These are phyloP conservation scores for Echria macrotheca DNA, from an alignment of 495 filamentous ascomycete species.

Conservation along the genomic window DNA sequence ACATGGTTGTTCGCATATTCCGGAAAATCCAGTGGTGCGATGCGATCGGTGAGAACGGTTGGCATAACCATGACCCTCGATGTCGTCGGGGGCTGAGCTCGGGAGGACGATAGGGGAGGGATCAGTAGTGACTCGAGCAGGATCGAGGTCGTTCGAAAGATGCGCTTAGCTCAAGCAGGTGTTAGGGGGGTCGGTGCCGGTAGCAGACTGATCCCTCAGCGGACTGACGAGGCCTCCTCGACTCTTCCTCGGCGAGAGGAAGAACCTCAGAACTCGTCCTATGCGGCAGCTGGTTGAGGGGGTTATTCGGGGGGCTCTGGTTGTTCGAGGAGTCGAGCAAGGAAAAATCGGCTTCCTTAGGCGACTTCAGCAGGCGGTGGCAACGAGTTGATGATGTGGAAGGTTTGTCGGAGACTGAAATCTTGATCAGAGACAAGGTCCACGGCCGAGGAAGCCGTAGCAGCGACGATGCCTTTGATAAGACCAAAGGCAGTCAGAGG, in stretches of 20 bases:
- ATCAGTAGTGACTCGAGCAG: constrained; percentile 3
- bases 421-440: constrained; percentile 68
- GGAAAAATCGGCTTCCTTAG: constrained; percentile 40
- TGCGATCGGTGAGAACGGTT: constrained; percentile 43
- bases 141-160: not conserved
- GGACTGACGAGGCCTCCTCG: constrained; percentile 82
- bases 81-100: constrained; percentile 16
- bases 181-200: constrained; percentile 87
- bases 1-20: constrained; percentile 41
- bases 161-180: constrained; percentile 24
- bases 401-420: constrained; percentile 55
- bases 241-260: constrained; percentile 94
- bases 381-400: constrained; percentile 62
- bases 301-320: constrained; percentile 49
- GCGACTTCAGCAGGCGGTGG: constrained; percentile 50
- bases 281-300: constrained; percentile 92
- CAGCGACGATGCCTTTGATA: constrained; percentile 59
- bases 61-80: constrained; percentile 51
- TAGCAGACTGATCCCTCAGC: constrained; percentile 69
- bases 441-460: constrained; percentile 68
- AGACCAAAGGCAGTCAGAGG: constrained; percentile 58
- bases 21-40: constrained; percentile 33
- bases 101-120: constrained; percentile 2
- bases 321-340: constrained; percentile 51
- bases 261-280: constrained; percentile 92